Evolutionary conservation across 1,284 basidiomycete species (phyloP), one percentile per base, ranked within the genome.

Genomic region (Marasmius tenuissimus): DNA sequence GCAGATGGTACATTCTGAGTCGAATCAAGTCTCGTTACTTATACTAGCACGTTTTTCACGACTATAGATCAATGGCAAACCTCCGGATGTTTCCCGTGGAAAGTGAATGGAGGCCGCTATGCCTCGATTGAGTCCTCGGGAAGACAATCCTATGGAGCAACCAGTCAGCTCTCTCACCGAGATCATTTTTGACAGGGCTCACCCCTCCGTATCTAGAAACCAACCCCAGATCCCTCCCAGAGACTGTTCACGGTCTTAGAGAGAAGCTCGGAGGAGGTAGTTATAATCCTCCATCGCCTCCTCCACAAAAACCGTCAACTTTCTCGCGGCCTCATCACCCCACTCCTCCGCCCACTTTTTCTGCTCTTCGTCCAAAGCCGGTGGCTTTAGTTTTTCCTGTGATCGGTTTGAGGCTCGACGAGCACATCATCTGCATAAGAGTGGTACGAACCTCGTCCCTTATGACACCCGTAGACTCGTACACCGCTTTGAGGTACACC

Each of bases 291-390:
- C 61, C 42, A 62, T 55, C 1, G 57, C 27, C 16, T 52, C 14
- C 38, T 59, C 61, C 0, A 59, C 61, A 11, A 42, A 48, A 11
- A 53, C 53, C 27, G 38, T 62, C 22, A 62, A 37, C 47, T 35
- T 54, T n/a, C 49, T 18, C 10, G 61, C 61, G 6, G 56, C 52
- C 7, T 56, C 51, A 16, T 53, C 57, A 33, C 58, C 52, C 37
- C 52, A 62, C 45, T 62, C 61, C 7, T 22, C 61, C 22, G 49
- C 48, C 61, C 61, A 62, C 48, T 62, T 62, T 57, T 59, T 55
- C 51, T 50, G 37, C 35, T 59, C 35, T 18, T 59, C 57, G 16
- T 59, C 57, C 11, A 62, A n/a, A 8, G 11, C 42, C 47, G 27
- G 56, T 20, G 11, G 18, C 37, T 35, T 52, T 34, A 14, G 20